Evolutionary conservation across 2,329 filamentous ascomycete genomes (phyloP).

Genomic region (Cryoendolithus antarcticus): DNA sequence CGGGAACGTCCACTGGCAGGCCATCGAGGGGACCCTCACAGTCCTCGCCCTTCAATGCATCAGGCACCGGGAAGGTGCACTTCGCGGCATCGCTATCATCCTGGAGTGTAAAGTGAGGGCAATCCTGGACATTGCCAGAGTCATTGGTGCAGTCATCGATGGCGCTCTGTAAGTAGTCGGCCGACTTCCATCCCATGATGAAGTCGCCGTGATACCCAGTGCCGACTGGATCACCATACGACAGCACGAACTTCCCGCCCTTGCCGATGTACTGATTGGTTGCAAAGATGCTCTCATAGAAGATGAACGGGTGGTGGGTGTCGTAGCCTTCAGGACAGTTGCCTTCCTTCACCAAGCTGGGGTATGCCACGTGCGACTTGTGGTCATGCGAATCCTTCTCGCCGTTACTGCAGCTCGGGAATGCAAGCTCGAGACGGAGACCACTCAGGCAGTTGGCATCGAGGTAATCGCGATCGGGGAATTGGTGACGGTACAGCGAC

Average conservation of each 20-base stretch:
- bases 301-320: constrained; percentile 58
- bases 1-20: constrained; percentile 54
- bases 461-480: constrained; percentile 68
- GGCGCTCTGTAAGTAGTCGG: constrained; percentile 56
- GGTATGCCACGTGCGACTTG: constrained; percentile 62
- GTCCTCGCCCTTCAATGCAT: constrained; percentile 46
- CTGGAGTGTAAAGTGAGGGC: constrained; percentile 62
- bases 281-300: constrained; percentile 78
- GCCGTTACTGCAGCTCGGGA: constrained; percentile 83
- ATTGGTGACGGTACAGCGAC: constrained; percentile 66
- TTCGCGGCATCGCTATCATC: constrained; percentile 38
- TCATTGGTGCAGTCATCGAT: constrained; percentile 61
- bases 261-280: constrained; percentile 52
- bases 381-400: constrained; percentile 43
- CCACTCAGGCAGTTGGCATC: constrained; percentile 75
- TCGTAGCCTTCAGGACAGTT: constrained; percentile 59
- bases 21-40: constrained; percentile 41
- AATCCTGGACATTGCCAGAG: constrained; percentile 60
- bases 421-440: constrained; percentile 71
- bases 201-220: constrained; percentile 67
- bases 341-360: constrained; percentile 62
- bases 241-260: constrained; percentile 58
- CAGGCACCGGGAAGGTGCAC: constrained; percentile 53
- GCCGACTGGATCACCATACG: constrained; percentile 68
- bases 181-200: constrained; percentile 61